Percentiles rank a stretch among this genome's conserved stretches.
These are phyloP conservation scores for Trichoderma virens DNA, from an alignment of 495 filamentous ascomycete species.

Conservation along the genomic window DNA sequence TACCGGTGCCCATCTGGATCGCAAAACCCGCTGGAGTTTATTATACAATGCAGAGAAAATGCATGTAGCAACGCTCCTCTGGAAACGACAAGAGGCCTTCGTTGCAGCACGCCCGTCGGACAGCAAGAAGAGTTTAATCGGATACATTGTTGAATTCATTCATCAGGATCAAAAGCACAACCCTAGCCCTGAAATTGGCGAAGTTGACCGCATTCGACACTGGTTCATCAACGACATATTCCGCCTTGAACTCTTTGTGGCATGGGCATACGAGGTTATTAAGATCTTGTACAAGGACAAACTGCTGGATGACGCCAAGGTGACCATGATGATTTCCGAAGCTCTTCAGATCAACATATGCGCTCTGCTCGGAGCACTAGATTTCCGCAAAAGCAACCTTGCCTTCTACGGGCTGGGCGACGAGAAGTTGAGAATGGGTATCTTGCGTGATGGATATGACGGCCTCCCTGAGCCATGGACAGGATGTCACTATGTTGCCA, in stretches of 20 bases:
- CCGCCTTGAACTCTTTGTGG: slow-evolving; percentile 64
- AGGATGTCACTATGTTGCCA: slow-evolving; percentile 51
- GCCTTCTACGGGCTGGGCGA: slow-evolving; percentile 60
- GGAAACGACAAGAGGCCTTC: slow-evolving; percentile 63
- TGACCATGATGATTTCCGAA: slow-evolving; percentile 54
- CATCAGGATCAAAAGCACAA: slow-evolving; percentile 62
- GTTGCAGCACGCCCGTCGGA: slow-evolving; percentile 33
- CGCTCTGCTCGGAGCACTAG: slow-evolving; percentile 62
- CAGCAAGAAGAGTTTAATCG: slow-evolving; percentile 50
- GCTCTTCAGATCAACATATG: slow-evolving; percentile 71
- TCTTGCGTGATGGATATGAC: slow-evolving; percentile 51
- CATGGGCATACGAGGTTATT: slow-evolving; percentile 66
- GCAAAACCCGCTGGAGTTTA: slow-evolving; percentile 64
- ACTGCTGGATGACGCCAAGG: slow-evolving; percentile 35
- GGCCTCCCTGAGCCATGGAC: slow-evolving; percentile 77
- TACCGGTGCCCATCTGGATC: slow-evolving; percentile 46
- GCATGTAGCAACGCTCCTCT: slow-evolving; percentile 72
- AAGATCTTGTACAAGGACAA: slow-evolving; percentile 54
- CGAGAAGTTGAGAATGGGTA: slow-evolving; percentile 56
- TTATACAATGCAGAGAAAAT: slow-evolving; percentile 89
- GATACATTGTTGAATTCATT: slow-evolving; percentile 61
- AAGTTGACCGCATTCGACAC: slow-evolving; percentile 65
- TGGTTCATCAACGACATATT: slow-evolving; percentile 77
- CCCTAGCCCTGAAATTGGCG: slow-evolving; percentile 45
- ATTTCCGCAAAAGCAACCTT: slow-evolving; percentile 61